phyloP scores from a whole-genome alignment of 768 basidiomycete genomes.

The Stropharia rugosoannulata region DNA sequence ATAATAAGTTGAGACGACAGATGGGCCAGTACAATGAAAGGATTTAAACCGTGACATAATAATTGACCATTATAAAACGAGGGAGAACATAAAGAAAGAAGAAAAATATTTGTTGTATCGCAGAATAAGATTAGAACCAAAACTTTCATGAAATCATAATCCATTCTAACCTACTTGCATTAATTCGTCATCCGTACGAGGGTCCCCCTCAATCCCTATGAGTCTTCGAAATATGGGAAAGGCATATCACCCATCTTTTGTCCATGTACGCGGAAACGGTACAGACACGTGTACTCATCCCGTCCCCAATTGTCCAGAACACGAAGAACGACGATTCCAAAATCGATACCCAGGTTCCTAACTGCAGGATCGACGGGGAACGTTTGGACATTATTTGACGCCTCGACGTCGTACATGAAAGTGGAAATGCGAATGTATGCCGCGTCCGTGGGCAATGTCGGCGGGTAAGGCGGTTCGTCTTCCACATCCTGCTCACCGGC shows the following conservation, averaged over 20 bases:
- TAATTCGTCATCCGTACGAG: neutral
- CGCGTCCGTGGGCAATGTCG: constrained; percentile 42
- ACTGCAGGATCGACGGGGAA: constrained; percentile 75
- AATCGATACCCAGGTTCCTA: constrained; percentile 70
- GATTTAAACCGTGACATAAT: neutral
- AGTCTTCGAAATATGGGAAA: constrained; percentile 31
- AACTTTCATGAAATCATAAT: constrained; percentile 3
- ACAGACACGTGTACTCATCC: constrained; percentile 84
- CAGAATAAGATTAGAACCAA: neutral
- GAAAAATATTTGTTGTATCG: neutral
- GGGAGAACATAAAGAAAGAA: neutral
- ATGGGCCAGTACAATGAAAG: constrained; percentile 9
- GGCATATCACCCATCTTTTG: constrained; percentile 44
- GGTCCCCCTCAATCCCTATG: constrained; percentile 2
- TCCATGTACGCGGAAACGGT: constrained; percentile 82
- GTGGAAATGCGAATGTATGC: constrained; percentile 65
- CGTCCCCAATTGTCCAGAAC: constrained; percentile 88
- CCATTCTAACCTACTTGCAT: neutral
- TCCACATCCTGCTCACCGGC: constrained; percentile 21
- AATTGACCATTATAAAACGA: constrained; percentile 9
- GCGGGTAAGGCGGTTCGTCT: constrained; percentile 40
- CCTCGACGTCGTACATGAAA: constrained; percentile 64
- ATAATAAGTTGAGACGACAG: constrained; percentile 5
- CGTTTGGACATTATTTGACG: constrained; percentile 67
- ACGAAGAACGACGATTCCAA: constrained; percentile 79